Evolutionary conservation across 2,329 filamentous ascomycete species (phyloP).

Genomic region (Trichoderma sp.): DNA sequence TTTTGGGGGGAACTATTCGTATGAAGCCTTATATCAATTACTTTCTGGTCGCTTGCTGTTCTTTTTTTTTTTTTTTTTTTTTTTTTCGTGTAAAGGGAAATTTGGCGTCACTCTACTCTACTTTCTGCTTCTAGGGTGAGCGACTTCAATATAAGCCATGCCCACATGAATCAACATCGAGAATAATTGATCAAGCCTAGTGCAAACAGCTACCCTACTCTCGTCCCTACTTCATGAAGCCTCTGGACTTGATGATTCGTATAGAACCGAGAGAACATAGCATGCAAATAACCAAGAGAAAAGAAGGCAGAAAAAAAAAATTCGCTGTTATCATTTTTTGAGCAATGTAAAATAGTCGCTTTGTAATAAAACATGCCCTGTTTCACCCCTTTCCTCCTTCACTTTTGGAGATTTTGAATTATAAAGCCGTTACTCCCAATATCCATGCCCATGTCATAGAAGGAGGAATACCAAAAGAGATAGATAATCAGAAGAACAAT

Average conservation of each 20-base stretch:
- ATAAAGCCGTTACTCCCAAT: neutral
- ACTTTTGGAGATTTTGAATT: neutral
- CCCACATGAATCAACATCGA: neutral
- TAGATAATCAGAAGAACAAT: neutral
- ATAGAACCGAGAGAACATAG: neutral
- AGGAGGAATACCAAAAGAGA: neutral
- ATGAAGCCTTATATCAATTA: neutral
- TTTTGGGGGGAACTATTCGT: no score
- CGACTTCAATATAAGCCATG: neutral
- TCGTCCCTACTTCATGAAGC: neutral
- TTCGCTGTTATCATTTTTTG: neutral
- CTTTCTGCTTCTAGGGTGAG: neutral
- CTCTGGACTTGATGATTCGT: neutral
- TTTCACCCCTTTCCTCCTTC: neutral
- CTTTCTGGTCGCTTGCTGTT: neutral
- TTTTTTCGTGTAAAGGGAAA: neutral
- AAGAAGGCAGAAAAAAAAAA: neutral
- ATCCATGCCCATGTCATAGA: neutral
- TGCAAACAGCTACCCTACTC: neutral
- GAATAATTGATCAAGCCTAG: neutral
- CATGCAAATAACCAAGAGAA: neutral
- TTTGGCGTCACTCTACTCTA: neutral
- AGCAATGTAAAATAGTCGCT: neutral
- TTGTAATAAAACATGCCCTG: neutral
- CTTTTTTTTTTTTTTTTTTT: neutral